A percentile compares a stretch with the other conserved stretches of the same genome.
These are phyloP conservation scores for Phytomonas sp. DNA, from an alignment of 208 protist genomes.

Conservation along the genomic window DNA sequence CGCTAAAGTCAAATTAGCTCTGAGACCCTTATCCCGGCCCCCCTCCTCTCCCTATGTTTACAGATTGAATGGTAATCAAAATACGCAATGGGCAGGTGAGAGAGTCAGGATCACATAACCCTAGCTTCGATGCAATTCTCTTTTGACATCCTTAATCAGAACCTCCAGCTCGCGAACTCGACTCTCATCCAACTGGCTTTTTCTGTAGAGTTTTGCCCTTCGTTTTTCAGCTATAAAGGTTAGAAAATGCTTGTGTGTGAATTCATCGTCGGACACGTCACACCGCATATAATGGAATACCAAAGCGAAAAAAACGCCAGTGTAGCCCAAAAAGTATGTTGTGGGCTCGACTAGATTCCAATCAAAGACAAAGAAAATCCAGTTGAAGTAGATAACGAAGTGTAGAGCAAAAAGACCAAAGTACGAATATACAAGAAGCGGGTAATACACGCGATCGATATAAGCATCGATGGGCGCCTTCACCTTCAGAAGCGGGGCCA, in stretches of 20 bases:
- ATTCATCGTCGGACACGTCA: slow-evolving; percentile 21
- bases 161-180: slow-evolving; percentile 25
- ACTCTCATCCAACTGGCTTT: slow-evolving; percentile 22
- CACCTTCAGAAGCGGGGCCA: slow-evolving; percentile 12
- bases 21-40: not conserved
- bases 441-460: slow-evolving; percentile 28
- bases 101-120: not conserved
- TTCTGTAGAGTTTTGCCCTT: slow-evolving; percentile 27
- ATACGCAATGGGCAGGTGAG: not conserved
- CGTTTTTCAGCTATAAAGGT: slow-evolving; percentile 21
- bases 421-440: slow-evolving; percentile 36
- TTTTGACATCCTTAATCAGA: slow-evolving; percentile 21
- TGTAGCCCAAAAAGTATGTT: slow-evolving; percentile 79
- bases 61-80: not conserved
- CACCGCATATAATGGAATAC: slow-evolving; percentile 64
- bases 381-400: slow-evolving; percentile 70
- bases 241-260: slow-evolving; percentile 52
- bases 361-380: slow-evolving; percentile 84
- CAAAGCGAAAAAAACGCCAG: slow-evolving; percentile 39
- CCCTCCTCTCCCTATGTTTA: not conserved
- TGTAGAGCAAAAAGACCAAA: slow-evolving; percentile 37
- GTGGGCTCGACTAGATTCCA: slow-evolving; percentile 84
- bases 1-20: not conserved
- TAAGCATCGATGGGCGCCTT: slow-evolving; percentile 33
- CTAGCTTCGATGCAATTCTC: slow-evolving; percentile 17